These are phyloP conservation scores for Calocybe gangraenosa DNA, from an alignment of 768 basidiomycete species.

Conservation along the genomic window DNA sequence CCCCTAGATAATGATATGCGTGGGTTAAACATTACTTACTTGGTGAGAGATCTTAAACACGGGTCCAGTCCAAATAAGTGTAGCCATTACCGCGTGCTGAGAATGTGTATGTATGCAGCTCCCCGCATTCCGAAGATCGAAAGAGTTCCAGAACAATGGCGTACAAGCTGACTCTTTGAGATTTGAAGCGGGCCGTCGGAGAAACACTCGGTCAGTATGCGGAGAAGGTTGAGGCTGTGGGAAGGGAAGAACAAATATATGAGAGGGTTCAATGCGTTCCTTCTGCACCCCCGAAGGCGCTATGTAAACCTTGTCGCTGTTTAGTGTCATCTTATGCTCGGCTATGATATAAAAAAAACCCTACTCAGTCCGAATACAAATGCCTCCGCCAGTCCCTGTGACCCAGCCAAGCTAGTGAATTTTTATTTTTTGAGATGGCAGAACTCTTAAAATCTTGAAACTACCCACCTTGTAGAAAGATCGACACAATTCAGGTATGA, in stretches of 20 bases:
- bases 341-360: constrained; percentile 14
- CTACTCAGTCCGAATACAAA: constrained; percentile 68
- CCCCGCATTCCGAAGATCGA: constrained; percentile 70
- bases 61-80: constrained; percentile 67
- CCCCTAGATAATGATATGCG: neutral
- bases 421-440: constrained; percentile 3
- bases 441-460: neutral
- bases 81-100: constrained; percentile 87
- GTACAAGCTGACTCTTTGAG: constrained; percentile 88
- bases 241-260: constrained; percentile 86
- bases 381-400: constrained; percentile 83
- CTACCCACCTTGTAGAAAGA: constrained; percentile 63
- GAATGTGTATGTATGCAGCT: constrained; percentile 92
- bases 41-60: constrained; percentile 83
- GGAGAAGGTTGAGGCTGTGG: constrained; percentile 59
- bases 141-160: constrained; percentile 91
- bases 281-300: constrained; percentile 91
- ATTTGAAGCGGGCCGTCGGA: constrained; percentile 65
- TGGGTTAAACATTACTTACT: constrained; percentile 31
- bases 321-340: neutral
- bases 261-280: constrained; percentile 75
- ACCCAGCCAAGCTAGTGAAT: constrained; percentile 74
- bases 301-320: constrained; percentile 75
- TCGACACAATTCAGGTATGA: constrained; percentile 82
- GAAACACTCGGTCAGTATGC: constrained; percentile 68